These are phyloP conservation scores for Fusarium heterosporum DNA, from an alignment of 2,329 filamentous ascomycete species.

Conservation along the genomic window DNA sequence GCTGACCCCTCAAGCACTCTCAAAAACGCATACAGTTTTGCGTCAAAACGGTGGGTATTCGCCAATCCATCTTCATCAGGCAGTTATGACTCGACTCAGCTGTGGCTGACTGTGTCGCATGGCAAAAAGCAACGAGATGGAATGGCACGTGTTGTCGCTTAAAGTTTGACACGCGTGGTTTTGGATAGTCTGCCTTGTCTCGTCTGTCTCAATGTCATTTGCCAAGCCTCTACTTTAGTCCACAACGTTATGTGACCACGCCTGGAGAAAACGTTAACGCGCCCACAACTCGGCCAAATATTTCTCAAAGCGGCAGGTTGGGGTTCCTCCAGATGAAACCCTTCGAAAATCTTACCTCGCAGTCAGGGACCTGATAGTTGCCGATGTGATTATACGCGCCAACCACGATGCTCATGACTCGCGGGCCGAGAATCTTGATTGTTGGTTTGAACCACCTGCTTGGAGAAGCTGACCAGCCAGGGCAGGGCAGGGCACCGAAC, in stretches of 20 bases:
- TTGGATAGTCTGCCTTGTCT: slow-evolving; percentile 31
- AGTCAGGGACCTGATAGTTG: slow-evolving; percentile 10
- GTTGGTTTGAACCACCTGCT: slow-evolving; percentile 27
- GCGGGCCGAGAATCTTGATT: slow-evolving; percentile 34
- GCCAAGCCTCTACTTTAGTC: slow-evolving; percentile 18
- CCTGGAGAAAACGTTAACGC: slow-evolving; percentile 16
- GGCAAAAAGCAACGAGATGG: slow-evolving; percentile 39
- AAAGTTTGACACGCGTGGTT: slow-evolving; percentile 44
- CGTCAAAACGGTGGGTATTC: no score
- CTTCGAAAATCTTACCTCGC: slow-evolving; percentile 5
- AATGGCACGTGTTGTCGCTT: slow-evolving; percentile 46
- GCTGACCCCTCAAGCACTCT: neutral
- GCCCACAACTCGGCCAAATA: slow-evolving; percentile 2
- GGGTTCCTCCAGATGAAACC: slow-evolving; percentile 25
- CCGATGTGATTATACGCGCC: slow-evolving; percentile 23
- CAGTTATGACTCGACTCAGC: slow-evolving; percentile 33
- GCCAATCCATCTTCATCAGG: no score
- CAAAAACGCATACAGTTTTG: neutral
- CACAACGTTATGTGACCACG: slow-evolving; percentile 2
- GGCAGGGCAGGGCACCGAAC: slow-evolving; percentile 34
- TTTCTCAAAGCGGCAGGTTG: slow-evolving; percentile 17
- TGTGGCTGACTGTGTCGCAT: slow-evolving; percentile 40
- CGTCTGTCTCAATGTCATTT: slow-evolving; percentile 39
- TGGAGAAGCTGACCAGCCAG: slow-evolving; percentile 24
- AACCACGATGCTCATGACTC: slow-evolving; percentile 30